phyloP scores from a whole-genome alignment of 106 monocot genomes.

The Phalaenopsis aphrodite region DNA sequence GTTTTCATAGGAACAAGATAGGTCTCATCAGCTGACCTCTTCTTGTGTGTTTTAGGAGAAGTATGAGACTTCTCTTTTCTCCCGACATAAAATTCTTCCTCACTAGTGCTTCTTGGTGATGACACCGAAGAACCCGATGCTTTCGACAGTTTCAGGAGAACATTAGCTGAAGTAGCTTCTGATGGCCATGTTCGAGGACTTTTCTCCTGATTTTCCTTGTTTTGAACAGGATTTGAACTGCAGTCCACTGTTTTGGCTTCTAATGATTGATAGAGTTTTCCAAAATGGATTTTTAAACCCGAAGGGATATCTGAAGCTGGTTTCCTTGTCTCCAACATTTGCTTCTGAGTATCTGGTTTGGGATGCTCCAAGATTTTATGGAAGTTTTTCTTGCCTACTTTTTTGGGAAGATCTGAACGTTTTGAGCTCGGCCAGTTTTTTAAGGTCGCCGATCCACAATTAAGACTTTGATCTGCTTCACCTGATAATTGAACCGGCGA shows the following conservation, averaged over 20 bases:
- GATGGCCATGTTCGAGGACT: background rate
- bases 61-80: background rate
- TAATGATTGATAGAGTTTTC: conserved; percentile 8
- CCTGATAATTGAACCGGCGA: conserved; percentile 11
- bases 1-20: background rate
- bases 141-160: conserved; percentile 2
- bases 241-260: conserved; percentile 21
- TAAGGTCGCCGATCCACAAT: conserved; percentile 11
- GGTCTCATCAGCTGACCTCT: background rate
- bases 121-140: background rate
- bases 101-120: background rate
- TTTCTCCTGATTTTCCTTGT: conserved; percentile 8
- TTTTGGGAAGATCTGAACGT: conserved; percentile 38
- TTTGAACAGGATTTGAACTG: background rate
- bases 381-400: conserved; percentile 6
- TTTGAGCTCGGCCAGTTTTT: conserved; percentile 57
- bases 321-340: background rate
- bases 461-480: background rate
- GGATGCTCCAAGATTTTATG: conserved; percentile 1
- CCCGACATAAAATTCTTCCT: background rate
- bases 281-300: background rate
- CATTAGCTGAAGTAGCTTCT: background rate
- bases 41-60: background rate
- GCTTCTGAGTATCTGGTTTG: background rate
- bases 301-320: background rate